Evolutionary conservation across 495 filamentous ascomycete species (phyloP).

Genomic region (Filosporella fistucella): DNA sequence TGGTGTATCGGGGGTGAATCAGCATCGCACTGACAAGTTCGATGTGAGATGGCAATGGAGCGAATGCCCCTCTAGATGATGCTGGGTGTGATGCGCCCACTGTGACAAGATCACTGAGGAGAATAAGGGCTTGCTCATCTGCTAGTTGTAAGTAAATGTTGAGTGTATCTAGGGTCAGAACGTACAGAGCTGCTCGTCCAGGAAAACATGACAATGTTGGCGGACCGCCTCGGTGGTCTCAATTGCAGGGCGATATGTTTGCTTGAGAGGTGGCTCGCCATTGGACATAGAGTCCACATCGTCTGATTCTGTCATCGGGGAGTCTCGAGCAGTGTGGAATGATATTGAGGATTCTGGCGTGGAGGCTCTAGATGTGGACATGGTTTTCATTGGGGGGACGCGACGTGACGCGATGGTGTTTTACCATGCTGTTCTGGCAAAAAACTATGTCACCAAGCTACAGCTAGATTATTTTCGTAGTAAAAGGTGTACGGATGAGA

Average conservation of each 20-base stretch:
- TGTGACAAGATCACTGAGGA: constrained; percentile 61
- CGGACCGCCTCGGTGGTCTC: constrained; percentile 57
- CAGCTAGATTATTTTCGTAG: no score
- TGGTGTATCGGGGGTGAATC: constrained; percentile 28
- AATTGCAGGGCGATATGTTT: constrained; percentile 51
- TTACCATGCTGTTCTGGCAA: no score
- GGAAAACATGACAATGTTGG: constrained; percentile 63
- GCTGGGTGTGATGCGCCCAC: constrained; percentile 45
- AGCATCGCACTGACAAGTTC: constrained; percentile 22
- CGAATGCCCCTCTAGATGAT: constrained; percentile 41
- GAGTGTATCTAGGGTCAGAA: neutral
- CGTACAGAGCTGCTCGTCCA: constrained; percentile 73
- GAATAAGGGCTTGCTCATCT: constrained; percentile 66
- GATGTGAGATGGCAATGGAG: constrained; percentile 25
- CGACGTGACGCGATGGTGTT: no score
- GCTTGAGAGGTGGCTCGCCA: no score
- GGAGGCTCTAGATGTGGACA: no score
- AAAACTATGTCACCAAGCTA: no score
- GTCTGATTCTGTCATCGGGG: no score
- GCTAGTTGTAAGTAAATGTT: constrained; percentile 9
- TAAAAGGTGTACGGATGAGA: no score
- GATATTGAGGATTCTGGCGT: no score
- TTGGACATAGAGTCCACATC: no score
- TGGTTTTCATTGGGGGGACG: no score
- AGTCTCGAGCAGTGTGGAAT: no score